These are phyloP conservation scores for Rubia occidens DNA, from an alignment of 305 asterid species.

Conservation along the genomic window DNA sequence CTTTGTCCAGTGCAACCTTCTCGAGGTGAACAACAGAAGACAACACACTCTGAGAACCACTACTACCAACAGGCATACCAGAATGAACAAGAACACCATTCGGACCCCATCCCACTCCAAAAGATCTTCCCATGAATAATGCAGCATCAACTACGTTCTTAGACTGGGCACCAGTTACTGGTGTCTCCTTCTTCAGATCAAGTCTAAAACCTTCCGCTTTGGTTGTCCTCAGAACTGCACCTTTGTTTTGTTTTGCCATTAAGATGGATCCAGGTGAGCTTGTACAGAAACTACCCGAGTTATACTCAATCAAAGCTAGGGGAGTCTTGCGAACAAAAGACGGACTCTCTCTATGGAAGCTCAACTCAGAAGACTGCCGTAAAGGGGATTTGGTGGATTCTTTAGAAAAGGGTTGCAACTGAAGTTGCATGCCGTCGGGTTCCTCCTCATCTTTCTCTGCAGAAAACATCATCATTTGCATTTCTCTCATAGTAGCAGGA, in stretches of 20 bases:
- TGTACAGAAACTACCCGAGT: slow-evolving; percentile 57
- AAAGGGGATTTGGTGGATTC: slow-evolving; percentile 57
- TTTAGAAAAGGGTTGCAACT: slow-evolving; percentile 34
- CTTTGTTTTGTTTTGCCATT: slow-evolving; percentile 66
- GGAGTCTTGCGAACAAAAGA: slow-evolving; percentile 71
- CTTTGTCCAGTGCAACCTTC: slow-evolving; percentile 69
- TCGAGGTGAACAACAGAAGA: slow-evolving; percentile 72
- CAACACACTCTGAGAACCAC: slow-evolving; percentile 30
- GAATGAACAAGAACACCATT: slow-evolving; percentile 87
- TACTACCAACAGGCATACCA: slow-evolving; percentile 72
- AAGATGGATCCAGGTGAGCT: slow-evolving; percentile 60
- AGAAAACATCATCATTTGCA: slow-evolving; percentile 66
- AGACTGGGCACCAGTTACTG: slow-evolving; percentile 51
- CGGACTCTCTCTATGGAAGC: slow-evolving; percentile 31
- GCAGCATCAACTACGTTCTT: slow-evolving; percentile 77
- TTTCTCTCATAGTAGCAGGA: slow-evolving; percentile 75
- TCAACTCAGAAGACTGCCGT: slow-evolving; percentile 31
- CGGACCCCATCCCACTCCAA: slow-evolving; percentile 98
- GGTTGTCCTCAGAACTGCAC: slow-evolving; percentile 37
- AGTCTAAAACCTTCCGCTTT: slow-evolving; percentile 68
- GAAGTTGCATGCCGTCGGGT: slow-evolving; percentile 28
- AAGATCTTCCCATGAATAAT: slow-evolving; percentile 91
- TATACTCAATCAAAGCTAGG: slow-evolving; percentile 66
- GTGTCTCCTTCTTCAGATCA: slow-evolving; percentile 52
- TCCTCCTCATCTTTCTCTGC: slow-evolving; percentile 59